Conservation (phyloP, 352 stramenopile species). For the Phytophthora pinifolia region DNA sequence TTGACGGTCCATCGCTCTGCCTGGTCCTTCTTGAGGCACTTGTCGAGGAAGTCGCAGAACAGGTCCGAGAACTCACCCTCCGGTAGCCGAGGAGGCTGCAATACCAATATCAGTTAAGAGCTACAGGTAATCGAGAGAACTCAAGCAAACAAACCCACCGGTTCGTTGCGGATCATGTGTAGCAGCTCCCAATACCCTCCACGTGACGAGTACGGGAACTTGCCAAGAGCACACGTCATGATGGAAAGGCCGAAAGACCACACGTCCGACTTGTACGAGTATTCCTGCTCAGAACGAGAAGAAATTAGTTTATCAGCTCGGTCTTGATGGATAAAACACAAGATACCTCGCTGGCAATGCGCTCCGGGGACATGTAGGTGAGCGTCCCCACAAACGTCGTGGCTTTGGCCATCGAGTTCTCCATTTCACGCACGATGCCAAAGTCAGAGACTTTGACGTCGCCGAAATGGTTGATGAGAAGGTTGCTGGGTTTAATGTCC, state of each 20-base stretch:
- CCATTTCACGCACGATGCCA: constrained; percentile 89
- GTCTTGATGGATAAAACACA: background rate
- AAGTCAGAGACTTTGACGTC: constrained; percentile 88
- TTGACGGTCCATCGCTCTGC: constrained; percentile 80
- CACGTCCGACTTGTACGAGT: constrained; percentile 88
- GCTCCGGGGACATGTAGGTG: constrained; percentile 94
- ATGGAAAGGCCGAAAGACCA: constrained; percentile 88
- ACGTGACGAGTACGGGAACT: constrained; percentile 86
- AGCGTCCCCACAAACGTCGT: constrained; percentile 92
- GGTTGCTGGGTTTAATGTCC: constrained; percentile 94
- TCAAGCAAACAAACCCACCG: constrained; percentile 35
- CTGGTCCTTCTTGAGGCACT: constrained; percentile 82
- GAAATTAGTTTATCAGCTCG: background rate
- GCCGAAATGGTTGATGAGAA: constrained; percentile 93
- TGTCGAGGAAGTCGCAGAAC: constrained; percentile 81
- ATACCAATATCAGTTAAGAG: constrained; percentile 2
- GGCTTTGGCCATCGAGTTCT: constrained; percentile 89
- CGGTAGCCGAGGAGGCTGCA: constrained; percentile 58
- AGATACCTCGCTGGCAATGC: constrained; percentile 84
- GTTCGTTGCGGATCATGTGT: constrained; percentile 86
- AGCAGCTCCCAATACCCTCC: constrained; percentile 91
- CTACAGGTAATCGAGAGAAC: background rate
- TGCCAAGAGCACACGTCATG: constrained; percentile 89
- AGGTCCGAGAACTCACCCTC: constrained; percentile 69
- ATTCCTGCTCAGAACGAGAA: constrained; percentile 37